Base-by-base conservation (phyloP, 768 basidiomycete genomes). In the Podaxis pistillaris region DNA sequence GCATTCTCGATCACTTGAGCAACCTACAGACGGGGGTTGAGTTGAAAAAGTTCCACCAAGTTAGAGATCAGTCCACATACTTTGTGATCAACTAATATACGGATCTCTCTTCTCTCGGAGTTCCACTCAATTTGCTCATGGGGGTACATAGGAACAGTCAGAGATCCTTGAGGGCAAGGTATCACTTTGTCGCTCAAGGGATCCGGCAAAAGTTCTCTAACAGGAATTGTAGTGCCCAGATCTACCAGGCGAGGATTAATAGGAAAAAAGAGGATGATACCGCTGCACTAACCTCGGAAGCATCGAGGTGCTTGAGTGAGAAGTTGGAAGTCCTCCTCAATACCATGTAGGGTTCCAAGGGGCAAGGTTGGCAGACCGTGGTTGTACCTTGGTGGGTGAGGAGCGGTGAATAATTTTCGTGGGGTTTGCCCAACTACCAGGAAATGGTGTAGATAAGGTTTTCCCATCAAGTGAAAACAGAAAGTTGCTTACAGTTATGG, bases 401-500 rank as follows among this genome's bases (percentile, higher is more conserved):
- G 83, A 0, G 76, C 68, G 7, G 74, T 80, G 73, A 97, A 98
- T 7, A 97, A 81, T 69, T 93, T 94, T 28, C 87, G 82, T 9
- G 95, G 95, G 0, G 95, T 96, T 75, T 96, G 94, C 13, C 95
- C 95, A 66, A 97, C 91, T 93, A 65, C 2, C 8, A 26, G 4
- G 37, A 56, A 49, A 44, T 38, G 51, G 3, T 9, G 52, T 66
- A 1, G 68, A 58, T 36, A 11, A 36, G 26, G 8, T n/a, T 19
- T 53, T 17, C 36, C 12, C 37, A 37, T 47, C 44, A 17, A 46
- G 19, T 13, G 51, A 50, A 4, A 13, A 33, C 19, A 36, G 13
- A 5, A 6, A 55, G 36, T 13, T n/a, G 70, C 83, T 41, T 67
- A 92, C 93, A 98, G 65, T 96, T 96, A 73, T 96, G 94, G 54